phyloP scores from a whole-genome alignment of 257 asterid species.

The Catharanthus roseus region DNA sequence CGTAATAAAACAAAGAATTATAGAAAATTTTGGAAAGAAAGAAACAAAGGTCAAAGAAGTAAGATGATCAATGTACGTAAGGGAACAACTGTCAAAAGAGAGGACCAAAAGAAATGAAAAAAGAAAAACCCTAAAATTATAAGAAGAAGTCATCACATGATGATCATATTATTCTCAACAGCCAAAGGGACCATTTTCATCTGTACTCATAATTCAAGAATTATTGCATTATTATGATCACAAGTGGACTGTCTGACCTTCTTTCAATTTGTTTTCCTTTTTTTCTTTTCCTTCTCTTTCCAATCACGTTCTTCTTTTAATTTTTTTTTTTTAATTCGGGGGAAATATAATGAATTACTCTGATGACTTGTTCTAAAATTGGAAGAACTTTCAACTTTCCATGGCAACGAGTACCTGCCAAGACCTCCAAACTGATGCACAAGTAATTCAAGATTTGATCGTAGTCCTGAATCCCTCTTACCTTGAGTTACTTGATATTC shows the following conservation, averaged over 20 bases:
- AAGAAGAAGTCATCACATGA: constrained; percentile 50
- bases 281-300: not conserved
- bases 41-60: constrained; percentile 49
- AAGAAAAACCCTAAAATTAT: not conserved
- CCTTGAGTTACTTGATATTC: too few relatives aligned
- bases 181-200: constrained; percentile 50
- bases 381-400: too few relatives aligned
- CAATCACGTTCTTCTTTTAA: too few relatives aligned
- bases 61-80: constrained; percentile 32
- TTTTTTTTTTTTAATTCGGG: too few relatives aligned
- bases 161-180: constrained; percentile 48
- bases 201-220: constrained; percentile 50
- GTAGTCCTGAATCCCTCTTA: too few relatives aligned
- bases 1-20: too few relatives aligned
- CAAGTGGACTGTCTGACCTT: constrained; percentile 50
- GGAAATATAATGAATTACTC: too few relatives aligned
- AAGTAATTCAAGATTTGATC: too few relatives aligned
- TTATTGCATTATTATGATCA: constrained; percentile 51
- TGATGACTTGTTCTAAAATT: too few relatives aligned
- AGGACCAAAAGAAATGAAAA: not conserved
- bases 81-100: constrained; percentile 52
- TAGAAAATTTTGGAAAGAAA: constrained; percentile 22
- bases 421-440: too few relatives aligned
- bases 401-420: too few relatives aligned
- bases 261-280: constrained; percentile 23